phyloP scores from a whole-genome alignment of 768 basidiomycete genomes.

The Lentinula boryana region DNA sequence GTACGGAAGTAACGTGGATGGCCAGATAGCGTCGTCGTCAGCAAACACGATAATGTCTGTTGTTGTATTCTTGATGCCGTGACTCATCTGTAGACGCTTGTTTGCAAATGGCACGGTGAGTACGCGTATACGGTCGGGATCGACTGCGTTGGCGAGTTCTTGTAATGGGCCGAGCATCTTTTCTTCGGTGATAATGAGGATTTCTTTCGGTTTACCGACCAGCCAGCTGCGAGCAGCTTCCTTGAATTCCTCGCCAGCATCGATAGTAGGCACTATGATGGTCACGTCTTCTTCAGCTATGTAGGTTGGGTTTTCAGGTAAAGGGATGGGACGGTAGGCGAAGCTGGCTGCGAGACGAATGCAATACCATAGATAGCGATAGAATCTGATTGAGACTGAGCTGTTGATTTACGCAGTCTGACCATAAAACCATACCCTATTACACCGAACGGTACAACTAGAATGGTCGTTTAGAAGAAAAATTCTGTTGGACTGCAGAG shows the following conservation, averaged over 20 bases:
- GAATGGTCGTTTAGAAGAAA: background rate
- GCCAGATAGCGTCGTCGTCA: constrained; percentile 96
- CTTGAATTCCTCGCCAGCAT: constrained; percentile 94
- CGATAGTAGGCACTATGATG: constrained; percentile 94
- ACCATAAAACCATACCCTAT: constrained; percentile 54
- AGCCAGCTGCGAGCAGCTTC: constrained; percentile 92
- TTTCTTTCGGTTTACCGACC: constrained; percentile 82
- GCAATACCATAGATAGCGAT: constrained; percentile 89
- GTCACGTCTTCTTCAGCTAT: constrained; percentile 90
- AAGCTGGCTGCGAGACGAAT: constrained; percentile 77
- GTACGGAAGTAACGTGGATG: constrained; percentile 82
- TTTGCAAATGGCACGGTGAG: constrained; percentile 91
- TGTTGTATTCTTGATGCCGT: constrained; percentile 85
- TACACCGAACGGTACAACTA: constrained; percentile 86
- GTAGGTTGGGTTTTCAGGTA: constrained; percentile 89
- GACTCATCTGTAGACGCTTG: constrained; percentile 90
- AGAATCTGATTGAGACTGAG: constrained; percentile 51
- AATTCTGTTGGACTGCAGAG: background rate
- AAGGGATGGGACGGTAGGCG: constrained; percentile 82
- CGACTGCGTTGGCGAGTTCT: constrained; percentile 82
- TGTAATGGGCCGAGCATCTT: constrained; percentile 87
- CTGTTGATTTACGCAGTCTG: background rate
- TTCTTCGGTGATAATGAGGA: constrained; percentile 71
- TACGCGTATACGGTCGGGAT: constrained; percentile 78
- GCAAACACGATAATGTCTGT: constrained; percentile 95